Percentiles rank a stretch among this genome's conserved stretches.
These are phyloP conservation scores for Clarireedia homoeocarpa DNA, from an alignment of 2,329 filamentous ascomycete species.

Conservation along the genomic window DNA sequence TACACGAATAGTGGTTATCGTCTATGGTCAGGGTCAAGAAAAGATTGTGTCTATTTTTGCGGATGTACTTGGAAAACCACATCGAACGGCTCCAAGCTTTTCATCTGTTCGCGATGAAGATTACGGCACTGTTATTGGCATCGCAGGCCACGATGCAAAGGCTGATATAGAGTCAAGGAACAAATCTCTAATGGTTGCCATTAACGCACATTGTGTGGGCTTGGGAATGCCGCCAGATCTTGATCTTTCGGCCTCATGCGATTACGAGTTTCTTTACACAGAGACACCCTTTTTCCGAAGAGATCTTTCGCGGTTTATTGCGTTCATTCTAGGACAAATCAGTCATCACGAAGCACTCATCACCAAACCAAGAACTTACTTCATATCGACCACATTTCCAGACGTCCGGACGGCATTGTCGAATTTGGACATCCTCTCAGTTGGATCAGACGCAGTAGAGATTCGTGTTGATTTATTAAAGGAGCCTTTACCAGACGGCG, in stretches of 20 bases:
- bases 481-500: slow-evolving; percentile 57
- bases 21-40: slow-evolving; percentile 66
- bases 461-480: slow-evolving; percentile 75
- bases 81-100: slow-evolving; percentile 50
- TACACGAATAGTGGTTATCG: slow-evolving; percentile 52
- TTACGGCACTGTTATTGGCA: slow-evolving; percentile 59
- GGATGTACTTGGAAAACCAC: slow-evolving; percentile 70
- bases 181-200: slow-evolving; percentile 52
- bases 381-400: slow-evolving; percentile 83
- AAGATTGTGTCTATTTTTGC: slow-evolving; percentile 68
- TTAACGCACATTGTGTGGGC: slow-evolving; percentile 71
- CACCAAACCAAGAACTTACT: slow-evolving; percentile 70
- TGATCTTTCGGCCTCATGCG: slow-evolving; percentile 58
- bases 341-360: slow-evolving; percentile 70
- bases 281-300: slow-evolving; percentile 63
- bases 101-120: slow-evolving; percentile 46
- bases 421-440: slow-evolving; percentile 79
- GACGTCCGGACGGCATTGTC: slow-evolving; percentile 76
- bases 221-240: slow-evolving; percentile 61
- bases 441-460: slow-evolving; percentile 80
- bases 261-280: slow-evolving; percentile 84
- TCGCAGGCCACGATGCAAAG: slow-evolving; percentile 49
- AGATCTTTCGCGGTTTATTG: slow-evolving; percentile 71
- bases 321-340: slow-evolving; percentile 71
- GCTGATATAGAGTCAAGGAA: slow-evolving; percentile 51